A percentile compares a stretch with the other conserved stretches of the same genome.
These are phyloP conservation scores for Xylaria sp. DNA, from an alignment of 495 filamentous ascomycete genomes.

Conservation along the genomic window DNA sequence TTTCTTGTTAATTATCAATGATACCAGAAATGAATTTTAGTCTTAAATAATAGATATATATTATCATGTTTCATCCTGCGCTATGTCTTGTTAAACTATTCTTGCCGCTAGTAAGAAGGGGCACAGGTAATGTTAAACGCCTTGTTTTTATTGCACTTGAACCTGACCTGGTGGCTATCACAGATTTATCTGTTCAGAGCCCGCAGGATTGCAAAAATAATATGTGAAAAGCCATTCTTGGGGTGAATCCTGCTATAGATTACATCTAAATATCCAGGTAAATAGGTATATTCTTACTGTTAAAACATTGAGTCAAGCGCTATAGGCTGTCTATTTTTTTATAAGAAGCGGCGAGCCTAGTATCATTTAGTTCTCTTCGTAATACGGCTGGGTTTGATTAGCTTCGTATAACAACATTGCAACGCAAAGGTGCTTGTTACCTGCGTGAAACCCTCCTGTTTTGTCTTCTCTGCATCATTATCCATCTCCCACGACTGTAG, in stretches of 20 bases:
- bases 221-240: not conserved
- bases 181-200: not conserved
- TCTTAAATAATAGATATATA: not conserved
- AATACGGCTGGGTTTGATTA: not conserved
- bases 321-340: not conserved
- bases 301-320: not conserved
- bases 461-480: not conserved
- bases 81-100: not conserved
- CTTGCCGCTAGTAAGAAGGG: not conserved
- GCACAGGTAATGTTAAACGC: not conserved
- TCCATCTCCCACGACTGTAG: not conserved
- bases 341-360: not conserved
- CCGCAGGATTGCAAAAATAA: not conserved
- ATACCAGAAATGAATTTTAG: not conserved
- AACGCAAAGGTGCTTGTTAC: not conserved
- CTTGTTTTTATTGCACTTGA: not conserved
- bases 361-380: not conserved
- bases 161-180: not conserved
- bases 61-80: not conserved
- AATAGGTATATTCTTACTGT: not conserved
- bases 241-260: not conserved
- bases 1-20: not conserved
- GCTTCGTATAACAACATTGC: too few relatives aligned
- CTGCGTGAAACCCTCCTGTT: not conserved
- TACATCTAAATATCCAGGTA: not conserved